These are phyloP conservation scores for Nemania sp. DNA, from an alignment of 2,329 filamentous ascomycete species.

Conservation along the genomic window DNA sequence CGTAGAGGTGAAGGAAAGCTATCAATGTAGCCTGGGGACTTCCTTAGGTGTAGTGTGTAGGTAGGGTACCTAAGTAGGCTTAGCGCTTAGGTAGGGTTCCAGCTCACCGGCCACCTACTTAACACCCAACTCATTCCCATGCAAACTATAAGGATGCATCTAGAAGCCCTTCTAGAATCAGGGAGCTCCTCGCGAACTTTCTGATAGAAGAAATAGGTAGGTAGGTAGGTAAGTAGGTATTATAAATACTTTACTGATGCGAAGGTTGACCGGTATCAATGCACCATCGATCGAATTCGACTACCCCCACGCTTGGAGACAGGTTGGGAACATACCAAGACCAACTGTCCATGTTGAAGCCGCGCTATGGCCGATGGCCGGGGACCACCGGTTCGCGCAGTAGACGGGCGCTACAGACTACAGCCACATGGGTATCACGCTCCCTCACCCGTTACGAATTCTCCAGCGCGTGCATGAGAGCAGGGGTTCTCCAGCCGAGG, in stretches of 20 bases:
- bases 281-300: slow-evolving; percentile 7
- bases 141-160: not conserved
- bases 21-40: too few species aligned
- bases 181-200: not conserved
- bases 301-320: slow-evolving; percentile 25
- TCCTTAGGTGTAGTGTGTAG: too few species aligned
- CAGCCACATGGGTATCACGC: slow-evolving; percentile 22
- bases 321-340: not conserved
- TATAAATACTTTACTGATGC: slow-evolving; percentile 15
- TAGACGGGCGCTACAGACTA: not conserved
- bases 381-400: slow-evolving; percentile 16
- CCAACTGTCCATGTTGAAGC: slow-evolving; percentile 18
- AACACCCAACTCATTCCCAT: not conserved
- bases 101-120: too few species aligned
- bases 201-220: not conserved
- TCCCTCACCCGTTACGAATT: slow-evolving; percentile 9
- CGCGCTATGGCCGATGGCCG: slow-evolving; percentile 17
- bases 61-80: too few species aligned
- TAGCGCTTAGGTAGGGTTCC: too few species aligned
- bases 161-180: not conserved
- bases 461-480: slow-evolving; percentile 25
- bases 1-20: too few species aligned
- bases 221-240: slow-evolving; percentile 1
- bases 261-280: slow-evolving; percentile 5
- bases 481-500: slow-evolving; percentile 36